These are phyloP conservation scores for Ganoderma meredithae DNA, from an alignment of 1,284 basidiomycete species.

Conservation along the genomic window DNA sequence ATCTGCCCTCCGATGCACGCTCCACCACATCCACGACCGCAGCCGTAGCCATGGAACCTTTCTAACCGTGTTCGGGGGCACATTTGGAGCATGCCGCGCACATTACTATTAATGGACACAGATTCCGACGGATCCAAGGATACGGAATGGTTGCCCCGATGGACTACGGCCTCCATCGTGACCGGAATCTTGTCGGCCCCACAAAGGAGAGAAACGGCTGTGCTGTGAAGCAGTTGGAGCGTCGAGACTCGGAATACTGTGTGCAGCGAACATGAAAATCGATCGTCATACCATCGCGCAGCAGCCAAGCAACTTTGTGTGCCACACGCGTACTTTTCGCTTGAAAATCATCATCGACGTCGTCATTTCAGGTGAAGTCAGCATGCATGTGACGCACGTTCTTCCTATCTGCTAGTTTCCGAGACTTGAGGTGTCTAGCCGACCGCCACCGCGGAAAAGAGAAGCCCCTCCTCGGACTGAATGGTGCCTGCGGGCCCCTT, in stretches of 20 bases:
- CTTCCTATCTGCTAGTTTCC: background rate
- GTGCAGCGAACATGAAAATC: background rate
- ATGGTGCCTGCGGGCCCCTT: background rate
- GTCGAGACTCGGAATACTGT: background rate
- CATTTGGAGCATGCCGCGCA: background rate
- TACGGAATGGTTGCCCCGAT: background rate
- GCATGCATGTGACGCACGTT: too few species aligned
- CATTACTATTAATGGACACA: background rate
- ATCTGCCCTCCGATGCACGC: background rate
- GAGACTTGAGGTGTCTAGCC: background rate
- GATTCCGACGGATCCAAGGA: background rate
- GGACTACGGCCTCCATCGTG: background rate
- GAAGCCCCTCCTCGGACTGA: background rate
- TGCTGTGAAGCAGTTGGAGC: background rate
- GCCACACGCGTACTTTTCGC: background rate
- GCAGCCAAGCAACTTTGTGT: background rate
- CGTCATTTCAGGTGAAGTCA: too few species aligned
- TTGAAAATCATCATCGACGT: background rate
- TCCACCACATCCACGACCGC: background rate
- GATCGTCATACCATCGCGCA: background rate
- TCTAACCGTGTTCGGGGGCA: background rate
- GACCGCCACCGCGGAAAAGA: background rate
- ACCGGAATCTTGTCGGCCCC: background rate
- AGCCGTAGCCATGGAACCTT: slow-evolving; percentile 3
- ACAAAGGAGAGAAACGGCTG: background rate